A percentile compares a stretch with the other conserved stretches of the same genome.
These are phyloP conservation scores for Suillus weaverae DNA, from an alignment of 768 basidiomycete genomes.

Conservation along the genomic window DNA sequence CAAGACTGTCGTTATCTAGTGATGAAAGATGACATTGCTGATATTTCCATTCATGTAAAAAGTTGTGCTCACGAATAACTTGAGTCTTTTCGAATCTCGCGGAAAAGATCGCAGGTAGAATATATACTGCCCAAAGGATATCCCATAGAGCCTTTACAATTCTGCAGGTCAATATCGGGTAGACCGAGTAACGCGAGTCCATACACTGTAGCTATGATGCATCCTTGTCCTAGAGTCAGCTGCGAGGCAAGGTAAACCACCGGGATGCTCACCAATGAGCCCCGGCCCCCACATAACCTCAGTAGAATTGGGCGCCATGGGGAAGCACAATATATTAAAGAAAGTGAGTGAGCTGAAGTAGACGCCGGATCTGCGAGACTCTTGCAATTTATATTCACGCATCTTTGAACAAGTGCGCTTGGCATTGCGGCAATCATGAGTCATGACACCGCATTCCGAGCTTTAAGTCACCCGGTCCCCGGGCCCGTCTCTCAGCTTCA, in stretches of 20 bases:
- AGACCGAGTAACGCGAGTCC: background rate
- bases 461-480: background rate
- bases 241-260: background rate
- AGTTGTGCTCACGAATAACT: constrained; percentile 13
- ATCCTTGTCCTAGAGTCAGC: constrained; percentile 11
- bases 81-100: constrained; percentile 13
- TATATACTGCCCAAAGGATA: constrained; percentile 16
- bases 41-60: background rate
- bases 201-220: constrained; percentile 14
- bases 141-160: constrained; percentile 20
- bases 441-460: background rate
- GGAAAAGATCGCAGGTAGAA: constrained; percentile 23
- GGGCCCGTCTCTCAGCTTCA: background rate
- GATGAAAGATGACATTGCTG: background rate
- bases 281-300: constrained; percentile 14
- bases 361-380: background rate
- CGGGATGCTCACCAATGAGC: constrained; percentile 16
- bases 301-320: constrained; percentile 11
- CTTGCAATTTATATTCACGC: background rate
- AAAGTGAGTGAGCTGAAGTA: background rate
- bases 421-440: background rate
- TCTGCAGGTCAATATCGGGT: background rate
- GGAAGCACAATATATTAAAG: background rate
- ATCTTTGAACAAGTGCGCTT: background rate
- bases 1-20: background rate